phyloP scores from a whole-genome alignment of 1,139 yeast genomes.

The Zhuliangozyma parablackwelliae region DNA sequence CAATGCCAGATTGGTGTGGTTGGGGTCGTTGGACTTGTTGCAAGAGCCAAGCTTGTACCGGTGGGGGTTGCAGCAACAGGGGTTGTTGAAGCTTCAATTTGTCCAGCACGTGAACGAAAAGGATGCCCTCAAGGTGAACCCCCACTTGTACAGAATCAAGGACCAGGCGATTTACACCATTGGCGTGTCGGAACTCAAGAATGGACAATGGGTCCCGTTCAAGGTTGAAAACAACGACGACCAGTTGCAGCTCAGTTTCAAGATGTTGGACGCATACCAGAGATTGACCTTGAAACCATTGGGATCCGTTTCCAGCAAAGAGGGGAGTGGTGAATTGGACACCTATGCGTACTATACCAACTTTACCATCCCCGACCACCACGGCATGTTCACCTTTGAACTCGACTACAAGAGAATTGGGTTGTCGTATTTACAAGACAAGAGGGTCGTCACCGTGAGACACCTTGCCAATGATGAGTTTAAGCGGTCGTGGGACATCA shows the following conservation, averaged over 20 bases:
- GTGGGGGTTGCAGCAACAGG: conserved; percentile 75
- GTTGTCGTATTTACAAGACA: conserved; percentile 59
- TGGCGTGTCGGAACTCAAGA: conserved; percentile 61
- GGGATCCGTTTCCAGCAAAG: conserved; percentile 38
- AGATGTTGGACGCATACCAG: conserved; percentile 93
- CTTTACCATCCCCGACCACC: conserved; percentile 88
- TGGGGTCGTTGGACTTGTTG: conserved; percentile 62
- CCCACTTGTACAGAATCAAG: conserved; percentile 61
- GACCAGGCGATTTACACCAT: conserved; percentile 65
- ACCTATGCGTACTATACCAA: conserved; percentile 30
- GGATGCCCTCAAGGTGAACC: conserved; percentile 34
- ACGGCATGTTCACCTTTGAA: conserved; percentile 90
- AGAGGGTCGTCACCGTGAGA: conserved; percentile 75
- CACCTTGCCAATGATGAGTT: conserved; percentile 96
- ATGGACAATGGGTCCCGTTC: conserved; percentile 69
- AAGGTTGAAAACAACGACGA: conserved; percentile 36
- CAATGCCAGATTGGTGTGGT: conserved; percentile 79
- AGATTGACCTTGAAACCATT: conserved; percentile 56
- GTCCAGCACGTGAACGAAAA: conserved; percentile 51
- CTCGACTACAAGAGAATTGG: conserved; percentile 83
- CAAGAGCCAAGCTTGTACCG: conserved; percentile 46
- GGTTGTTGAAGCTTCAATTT: conserved; percentile 55
- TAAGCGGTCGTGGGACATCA: conserved; percentile 87
- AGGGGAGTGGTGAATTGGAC: conserved; percentile 33
- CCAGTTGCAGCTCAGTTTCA: conserved; percentile 77